Evolutionary conservation across 2,329 filamentous ascomycete species (phyloP).

Genomic region (Aureobasidium sp.): DNA sequence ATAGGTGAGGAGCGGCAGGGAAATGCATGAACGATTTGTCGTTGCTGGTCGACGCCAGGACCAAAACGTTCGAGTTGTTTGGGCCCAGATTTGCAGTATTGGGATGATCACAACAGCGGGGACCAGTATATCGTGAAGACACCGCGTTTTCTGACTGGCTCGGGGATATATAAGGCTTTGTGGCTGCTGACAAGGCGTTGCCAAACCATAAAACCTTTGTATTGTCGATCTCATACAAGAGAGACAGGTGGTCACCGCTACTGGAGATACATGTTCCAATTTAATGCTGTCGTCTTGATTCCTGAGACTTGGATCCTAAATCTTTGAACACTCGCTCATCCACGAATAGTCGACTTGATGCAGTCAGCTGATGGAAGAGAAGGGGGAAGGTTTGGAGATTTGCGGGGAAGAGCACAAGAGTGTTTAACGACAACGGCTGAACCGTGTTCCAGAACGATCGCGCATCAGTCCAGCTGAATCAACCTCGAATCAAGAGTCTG

Average conservation of each 20-base stretch:
- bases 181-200: conserved; percentile 2
- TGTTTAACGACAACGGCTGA: neutral
- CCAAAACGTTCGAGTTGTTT: neutral
- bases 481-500: no score
- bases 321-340: no score
- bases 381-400: neutral
- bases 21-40: neutral
- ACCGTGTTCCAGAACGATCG: neutral
- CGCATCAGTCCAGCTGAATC: neutral
- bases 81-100: neutral
- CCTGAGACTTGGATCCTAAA: neutral
- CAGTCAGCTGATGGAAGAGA: neutral
- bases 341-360: no score
- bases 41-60: neutral
- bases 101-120: neutral
- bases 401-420: neutral
- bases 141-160: neutral
- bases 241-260: no score
- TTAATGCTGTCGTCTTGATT: neutral
- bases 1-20: no score
- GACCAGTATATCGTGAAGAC: neutral
- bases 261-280: no score
- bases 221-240: no score
- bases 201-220: neutral
- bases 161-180: neutral